These are phyloP conservation scores for Starmerella asiatica DNA, from an alignment of 805 yeast species.

Conservation along the genomic window DNA sequence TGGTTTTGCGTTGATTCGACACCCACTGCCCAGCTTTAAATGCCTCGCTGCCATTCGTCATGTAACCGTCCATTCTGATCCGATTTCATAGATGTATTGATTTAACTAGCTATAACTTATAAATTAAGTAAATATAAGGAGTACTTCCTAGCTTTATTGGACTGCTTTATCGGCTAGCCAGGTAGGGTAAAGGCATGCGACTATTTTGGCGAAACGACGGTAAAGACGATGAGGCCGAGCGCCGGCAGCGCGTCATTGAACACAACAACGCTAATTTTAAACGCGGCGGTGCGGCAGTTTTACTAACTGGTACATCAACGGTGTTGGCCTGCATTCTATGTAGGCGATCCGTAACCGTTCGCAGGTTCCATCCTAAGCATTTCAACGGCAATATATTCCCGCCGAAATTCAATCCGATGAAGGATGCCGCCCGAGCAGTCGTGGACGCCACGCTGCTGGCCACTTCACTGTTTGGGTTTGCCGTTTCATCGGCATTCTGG, in stretches of 20 bases:
- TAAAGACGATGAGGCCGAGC: constrained; percentile 2
- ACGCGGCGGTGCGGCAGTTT: constrained; percentile 32
- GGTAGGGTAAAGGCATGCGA: neutral
- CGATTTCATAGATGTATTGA: too few relatives aligned
- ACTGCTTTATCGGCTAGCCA: too few relatives aligned
- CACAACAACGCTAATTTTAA: constrained; percentile 7
- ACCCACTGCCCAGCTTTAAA: too few relatives aligned
- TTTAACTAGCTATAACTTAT: too few relatives aligned
- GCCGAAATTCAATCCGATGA: constrained; percentile 65
- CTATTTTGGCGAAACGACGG: neutral
- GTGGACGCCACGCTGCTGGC: constrained; percentile 69
- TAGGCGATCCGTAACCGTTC: constrained; percentile 53
- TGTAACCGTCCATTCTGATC: too few relatives aligned
- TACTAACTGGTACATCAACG: constrained; percentile 59
- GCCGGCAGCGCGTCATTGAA: neutral
- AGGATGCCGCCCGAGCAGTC: constrained; percentile 77
- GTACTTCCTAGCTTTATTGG: too few relatives aligned
- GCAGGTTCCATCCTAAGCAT: constrained; percentile 61
- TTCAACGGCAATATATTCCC: constrained; percentile 80
- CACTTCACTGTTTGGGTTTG: constrained; percentile 56
- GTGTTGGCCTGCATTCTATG: constrained; percentile 62
- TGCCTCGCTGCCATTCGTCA: too few relatives aligned
- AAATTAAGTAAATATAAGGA: too few relatives aligned
- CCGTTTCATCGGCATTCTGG: constrained; percentile 68
- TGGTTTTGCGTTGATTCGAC: too few relatives aligned